A percentile compares a stretch with the other conserved stretches of the same genome.
Conservation (phyloP, 2,329 filamentous ascomycete genomes). For the Aureobasidium sp. region DNA sequence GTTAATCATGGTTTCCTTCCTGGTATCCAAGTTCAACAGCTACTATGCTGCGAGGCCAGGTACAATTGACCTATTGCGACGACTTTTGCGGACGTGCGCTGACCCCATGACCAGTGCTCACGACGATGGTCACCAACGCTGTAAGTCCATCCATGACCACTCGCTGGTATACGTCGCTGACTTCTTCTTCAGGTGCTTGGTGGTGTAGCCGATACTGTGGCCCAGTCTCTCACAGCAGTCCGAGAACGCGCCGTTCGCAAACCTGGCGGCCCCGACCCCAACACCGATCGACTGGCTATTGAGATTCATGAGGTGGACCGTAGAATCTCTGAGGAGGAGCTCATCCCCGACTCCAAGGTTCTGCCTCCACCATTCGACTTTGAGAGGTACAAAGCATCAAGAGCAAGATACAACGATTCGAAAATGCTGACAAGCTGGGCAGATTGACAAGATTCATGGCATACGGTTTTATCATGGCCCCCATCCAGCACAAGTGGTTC, state of each 20-base stretch:
- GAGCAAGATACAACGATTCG: neutral
- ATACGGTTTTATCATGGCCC: conserved; percentile 94
- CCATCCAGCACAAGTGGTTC: conserved; percentile 94
- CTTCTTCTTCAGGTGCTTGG: conserved; percentile 57
- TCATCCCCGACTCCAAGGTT: conserved; percentile 55
- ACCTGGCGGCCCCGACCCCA: conserved; percentile 47
- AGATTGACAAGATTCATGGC: conserved; percentile 91
- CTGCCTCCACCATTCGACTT: conserved; percentile 88
- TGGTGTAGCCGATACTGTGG: conserved; percentile 92
- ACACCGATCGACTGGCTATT: conserved; percentile 69
- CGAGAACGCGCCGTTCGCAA: conserved; percentile 51
- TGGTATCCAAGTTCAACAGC: conserved; percentile 82
- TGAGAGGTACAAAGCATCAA: conserved; percentile 42
- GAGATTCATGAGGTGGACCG: conserved; percentile 83
- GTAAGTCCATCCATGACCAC: conserved; percentile 37
- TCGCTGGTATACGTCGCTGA: conserved; percentile 13
- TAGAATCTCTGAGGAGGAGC: conserved; percentile 63
- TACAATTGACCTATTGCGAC: conserved; percentile 36
- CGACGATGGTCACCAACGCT: conserved; percentile 98
- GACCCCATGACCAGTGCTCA: conserved; percentile 58
- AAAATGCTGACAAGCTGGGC: neutral
- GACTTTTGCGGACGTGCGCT: neutral
- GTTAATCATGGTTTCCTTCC: conserved; percentile 74
- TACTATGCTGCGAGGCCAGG: conserved; percentile 88
- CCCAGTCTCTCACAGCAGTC: conserved; percentile 83